Conservation (phyloP, 441 rosid species). For the Mallotus repandus region DNA sequence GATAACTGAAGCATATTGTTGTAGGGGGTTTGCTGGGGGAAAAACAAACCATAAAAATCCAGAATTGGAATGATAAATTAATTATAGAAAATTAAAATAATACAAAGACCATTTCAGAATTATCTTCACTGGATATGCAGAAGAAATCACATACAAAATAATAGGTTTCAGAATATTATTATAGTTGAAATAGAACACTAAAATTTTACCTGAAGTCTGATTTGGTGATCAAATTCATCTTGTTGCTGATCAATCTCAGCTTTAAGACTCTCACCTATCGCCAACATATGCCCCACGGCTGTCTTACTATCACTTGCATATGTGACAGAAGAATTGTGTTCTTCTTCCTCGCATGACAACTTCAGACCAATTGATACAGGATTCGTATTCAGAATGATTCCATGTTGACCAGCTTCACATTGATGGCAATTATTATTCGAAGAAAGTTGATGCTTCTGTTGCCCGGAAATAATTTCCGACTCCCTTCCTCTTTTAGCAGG, state of each 20-base stretch:
- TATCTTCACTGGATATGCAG: neutral
- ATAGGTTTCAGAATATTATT: no score
- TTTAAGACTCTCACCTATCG: constrained; percentile 44
- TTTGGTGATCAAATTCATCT: constrained; percentile 50
- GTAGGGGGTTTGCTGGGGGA: no score
- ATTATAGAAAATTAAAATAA: neutral
- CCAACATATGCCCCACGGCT: constrained; percentile 35
- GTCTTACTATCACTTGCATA: constrained; percentile 49
- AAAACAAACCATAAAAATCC: neutral
- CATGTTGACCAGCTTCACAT: constrained; percentile 40
- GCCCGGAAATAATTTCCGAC: constrained; percentile 33
- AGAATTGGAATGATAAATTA: neutral
- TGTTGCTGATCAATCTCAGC: constrained; percentile 52
- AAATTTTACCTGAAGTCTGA: constrained; percentile 49
- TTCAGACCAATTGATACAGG: constrained; percentile 62
- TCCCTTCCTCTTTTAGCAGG: constrained; percentile 53
- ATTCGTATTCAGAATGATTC: constrained; percentile 45
- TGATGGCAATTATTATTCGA: constrained; percentile 39
- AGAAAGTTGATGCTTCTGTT: constrained; percentile 40
- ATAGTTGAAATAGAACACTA: neutral
- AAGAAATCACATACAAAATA: neutral
- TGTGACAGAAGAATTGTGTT: constrained; percentile 60
- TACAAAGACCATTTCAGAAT: neutral
- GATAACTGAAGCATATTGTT: no score
- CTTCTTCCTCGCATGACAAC: constrained; percentile 63